phyloP scores from a whole-genome alignment of 352 stramenopile genomes.

The Peronospora farinosa region DNA sequence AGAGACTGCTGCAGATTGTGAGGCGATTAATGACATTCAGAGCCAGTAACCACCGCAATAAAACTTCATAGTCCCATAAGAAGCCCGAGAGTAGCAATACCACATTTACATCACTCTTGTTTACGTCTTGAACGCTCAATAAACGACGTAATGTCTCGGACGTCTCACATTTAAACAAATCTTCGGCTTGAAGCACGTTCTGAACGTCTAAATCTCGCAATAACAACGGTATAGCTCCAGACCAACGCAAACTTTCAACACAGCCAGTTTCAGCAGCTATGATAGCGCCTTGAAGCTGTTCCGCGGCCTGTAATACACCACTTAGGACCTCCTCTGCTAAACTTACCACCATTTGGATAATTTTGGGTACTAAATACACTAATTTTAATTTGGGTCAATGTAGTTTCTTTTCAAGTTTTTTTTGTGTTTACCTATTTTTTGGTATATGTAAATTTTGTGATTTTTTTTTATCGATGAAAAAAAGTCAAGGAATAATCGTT shows the following conservation, averaged over 20 bases:
- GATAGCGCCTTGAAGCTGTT: slow-evolving; percentile 44
- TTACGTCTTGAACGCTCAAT: slow-evolving; percentile 13
- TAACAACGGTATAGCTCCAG: slow-evolving; percentile 55
- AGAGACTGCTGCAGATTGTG: slow-evolving; percentile 59
- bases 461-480: slow-evolving; percentile 18
- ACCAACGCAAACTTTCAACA: slow-evolving; percentile 63
- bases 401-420: too few species aligned
- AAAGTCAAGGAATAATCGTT: slow-evolving; percentile 25
- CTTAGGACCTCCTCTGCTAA: slow-evolving; percentile 52
- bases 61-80: slow-evolving; percentile 53
- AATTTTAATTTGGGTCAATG: neutral
- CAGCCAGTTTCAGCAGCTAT: slow-evolving; percentile 48
- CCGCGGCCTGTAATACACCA: slow-evolving; percentile 46
- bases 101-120: slow-evolving; percentile 33
- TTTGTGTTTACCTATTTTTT: too few species aligned
- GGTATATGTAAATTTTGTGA: too few species aligned
- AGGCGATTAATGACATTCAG: slow-evolving; percentile 36
- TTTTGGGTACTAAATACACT: slow-evolving; percentile 1
- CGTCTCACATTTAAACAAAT: slow-evolving; percentile 28
- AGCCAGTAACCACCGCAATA: slow-evolving; percentile 32
- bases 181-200: slow-evolving; percentile 40
- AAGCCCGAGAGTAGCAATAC: slow-evolving; percentile 51
- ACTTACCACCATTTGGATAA: slow-evolving; percentile 27
- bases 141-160: slow-evolving; percentile 17
- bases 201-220: slow-evolving; percentile 51